These are phyloP conservation scores for Cymbopogon citratus DNA, from an alignment of 176 grass and related monocot genomes.

Conservation along the genomic window DNA sequence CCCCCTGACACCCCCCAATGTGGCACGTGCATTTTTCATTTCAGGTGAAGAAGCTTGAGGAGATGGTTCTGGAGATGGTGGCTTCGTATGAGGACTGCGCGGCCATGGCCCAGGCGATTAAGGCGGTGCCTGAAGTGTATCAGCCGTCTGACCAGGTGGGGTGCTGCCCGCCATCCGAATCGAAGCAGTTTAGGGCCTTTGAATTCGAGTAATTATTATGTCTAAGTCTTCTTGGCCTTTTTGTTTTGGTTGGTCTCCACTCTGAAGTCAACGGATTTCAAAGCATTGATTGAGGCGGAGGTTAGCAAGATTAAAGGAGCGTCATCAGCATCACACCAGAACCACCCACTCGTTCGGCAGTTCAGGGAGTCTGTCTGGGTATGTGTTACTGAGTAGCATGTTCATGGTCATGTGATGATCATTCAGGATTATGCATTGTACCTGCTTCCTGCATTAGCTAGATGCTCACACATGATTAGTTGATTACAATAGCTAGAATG, in stretches of 20 bases:
- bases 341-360: constrained; percentile 57
- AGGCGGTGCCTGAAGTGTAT: constrained; percentile 46
- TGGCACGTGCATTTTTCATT: not conserved
- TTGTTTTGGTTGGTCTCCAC: constrained; percentile 9
- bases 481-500: not conserved
- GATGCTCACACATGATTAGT: not conserved
- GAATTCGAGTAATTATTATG: not conserved
- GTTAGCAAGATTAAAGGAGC: constrained; percentile 53
- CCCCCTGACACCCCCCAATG: not conserved
- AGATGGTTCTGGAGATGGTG: constrained; percentile 48
- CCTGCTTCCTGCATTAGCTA: not conserved
- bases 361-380: constrained; percentile 88
- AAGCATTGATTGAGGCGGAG: constrained; percentile 43
- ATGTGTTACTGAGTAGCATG: not conserved
- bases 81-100: constrained; percentile 57
- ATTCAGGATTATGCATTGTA: not conserved
- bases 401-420: not conserved
- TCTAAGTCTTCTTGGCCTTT: constrained; percentile 4
- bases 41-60: constrained; percentile 71
- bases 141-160: constrained; percentile 67
- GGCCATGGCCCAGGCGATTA: constrained; percentile 48
- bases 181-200: constrained; percentile 1
- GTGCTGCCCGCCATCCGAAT: not conserved
- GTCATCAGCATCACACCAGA: constrained; percentile 33
- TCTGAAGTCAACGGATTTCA: constrained; percentile 65